Percentiles rank a stretch among this genome's conserved stretches.
Evolutionary conservation across 345 rosid genomes (phyloP).

Genomic region (Citrus trifoliata): DNA sequence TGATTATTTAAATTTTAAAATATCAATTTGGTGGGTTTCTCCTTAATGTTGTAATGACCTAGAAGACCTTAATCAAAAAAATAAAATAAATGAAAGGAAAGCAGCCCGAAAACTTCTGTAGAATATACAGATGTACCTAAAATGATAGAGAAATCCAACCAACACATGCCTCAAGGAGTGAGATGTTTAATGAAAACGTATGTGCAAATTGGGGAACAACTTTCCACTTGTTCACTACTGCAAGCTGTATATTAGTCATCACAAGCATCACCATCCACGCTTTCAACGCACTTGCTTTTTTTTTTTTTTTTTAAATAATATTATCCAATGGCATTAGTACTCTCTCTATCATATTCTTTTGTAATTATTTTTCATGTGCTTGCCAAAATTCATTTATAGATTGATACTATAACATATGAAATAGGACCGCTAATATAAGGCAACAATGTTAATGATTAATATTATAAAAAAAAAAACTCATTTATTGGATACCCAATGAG

Average conservation of each 20-base stretch:
- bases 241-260: neutral
- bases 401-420: neutral
- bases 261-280: constrained; percentile 6
- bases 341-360: neutral
- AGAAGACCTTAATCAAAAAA: no score
- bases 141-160: neutral
- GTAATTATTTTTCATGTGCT: neutral
- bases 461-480: neutral
- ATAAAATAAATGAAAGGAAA: neutral
- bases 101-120: neutral
- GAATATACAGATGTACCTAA: neutral
- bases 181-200: neutral
- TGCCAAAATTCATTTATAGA: neutral
- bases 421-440: constrained; percentile 2
- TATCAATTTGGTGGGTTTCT: neutral
- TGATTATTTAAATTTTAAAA: no score
- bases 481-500: constrained; percentile 19
- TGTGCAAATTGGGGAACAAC: neutral
- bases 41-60: neutral
- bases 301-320: neutral
- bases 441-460: neutral
- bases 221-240: neutral
- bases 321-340: neutral
- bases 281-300: neutral
- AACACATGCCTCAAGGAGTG: neutral